These are phyloP conservation scores for Gossypium aridum DNA, from an alignment of 441 rosid species.

Conservation along the genomic window DNA sequence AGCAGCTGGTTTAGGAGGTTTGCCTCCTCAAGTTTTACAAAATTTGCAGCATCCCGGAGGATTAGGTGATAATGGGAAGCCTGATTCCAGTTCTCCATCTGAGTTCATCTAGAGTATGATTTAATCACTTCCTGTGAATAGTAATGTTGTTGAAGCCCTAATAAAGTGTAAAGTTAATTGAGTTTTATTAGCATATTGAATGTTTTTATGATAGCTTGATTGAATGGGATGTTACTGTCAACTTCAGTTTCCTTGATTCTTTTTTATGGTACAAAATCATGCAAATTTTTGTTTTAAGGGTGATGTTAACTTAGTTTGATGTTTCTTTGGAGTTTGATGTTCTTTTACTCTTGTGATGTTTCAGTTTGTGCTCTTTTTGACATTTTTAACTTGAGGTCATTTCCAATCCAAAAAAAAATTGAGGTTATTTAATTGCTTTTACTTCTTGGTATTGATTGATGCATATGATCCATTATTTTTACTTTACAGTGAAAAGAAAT, in stretches of 20 bases:
- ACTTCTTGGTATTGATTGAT: not conserved
- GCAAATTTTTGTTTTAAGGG: not conserved
- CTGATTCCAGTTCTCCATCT: constrained; percentile 62
- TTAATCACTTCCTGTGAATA: not conserved
- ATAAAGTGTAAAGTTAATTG: constrained; percentile 6
- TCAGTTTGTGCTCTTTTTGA: not conserved
- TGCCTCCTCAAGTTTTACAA: constrained; percentile 59
- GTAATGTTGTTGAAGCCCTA: not conserved
- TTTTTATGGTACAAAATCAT: not conserved
- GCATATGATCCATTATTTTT: not conserved
- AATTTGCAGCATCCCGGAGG: constrained; percentile 61
- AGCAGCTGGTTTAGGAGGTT: constrained; percentile 43
- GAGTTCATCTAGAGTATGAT: constrained; percentile 41
- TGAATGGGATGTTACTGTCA: not conserved
- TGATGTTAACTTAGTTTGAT: not conserved
- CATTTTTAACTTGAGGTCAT: not conserved
- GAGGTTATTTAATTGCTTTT: not conserved
- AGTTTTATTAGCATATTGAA: not conserved
- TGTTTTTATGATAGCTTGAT: constrained; percentile 1
- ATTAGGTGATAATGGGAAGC: constrained; percentile 48
- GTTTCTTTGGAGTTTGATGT: not conserved
- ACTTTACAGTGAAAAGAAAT: not conserved
- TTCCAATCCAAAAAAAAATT: too few relatives aligned
- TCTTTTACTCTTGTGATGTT: not conserved
- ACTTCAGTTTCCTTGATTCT: not conserved